Percentiles rank a stretch among this genome's conserved stretches.
Evolutionary conservation across 2,329 filamentous ascomycete species (phyloP).

Genomic region (Colletotrichum cereale): DNA sequence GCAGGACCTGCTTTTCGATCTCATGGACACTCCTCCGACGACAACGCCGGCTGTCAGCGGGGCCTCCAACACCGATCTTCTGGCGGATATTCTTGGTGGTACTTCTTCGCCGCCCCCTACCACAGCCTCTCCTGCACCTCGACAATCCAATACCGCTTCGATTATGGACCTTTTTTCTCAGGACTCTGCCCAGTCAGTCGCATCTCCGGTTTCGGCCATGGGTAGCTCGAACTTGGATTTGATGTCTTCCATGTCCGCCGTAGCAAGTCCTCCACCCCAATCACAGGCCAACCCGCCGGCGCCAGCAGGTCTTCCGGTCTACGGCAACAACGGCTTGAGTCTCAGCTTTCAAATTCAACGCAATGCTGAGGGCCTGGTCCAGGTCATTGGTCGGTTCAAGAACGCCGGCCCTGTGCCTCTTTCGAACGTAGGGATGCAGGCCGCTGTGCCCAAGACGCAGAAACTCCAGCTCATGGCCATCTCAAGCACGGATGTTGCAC

Average conservation of each 20-base stretch:
- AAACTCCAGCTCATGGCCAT: conserved; percentile 93
- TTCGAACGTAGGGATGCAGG: conserved; percentile 85
- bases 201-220: conserved; percentile 51
- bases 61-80: conserved; percentile 83
- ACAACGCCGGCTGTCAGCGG: conserved; percentile 63
- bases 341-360: conserved; percentile 88
- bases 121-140: conserved; percentile 63
- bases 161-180: conserved; percentile 91
- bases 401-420: conserved; percentile 79
- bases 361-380: conserved; percentile 81
- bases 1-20: conserved; percentile 89
- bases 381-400: conserved; percentile 85
- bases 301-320: conserved; percentile 76
- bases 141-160: conserved; percentile 70
- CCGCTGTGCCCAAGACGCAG: conserved; percentile 95
- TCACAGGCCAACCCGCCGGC: conserved; percentile 52
- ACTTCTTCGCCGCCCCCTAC: conserved; percentile 63
- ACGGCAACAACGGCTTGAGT: conserved; percentile 86
- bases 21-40: conserved; percentile 81
- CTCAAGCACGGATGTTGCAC: conserved; percentile 80
- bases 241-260: conserved; percentile 59
- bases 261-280: conserved; percentile 52
- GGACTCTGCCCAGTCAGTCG: conserved; percentile 41
- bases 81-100: conserved; percentile 91
- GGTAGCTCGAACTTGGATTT: conserved; percentile 59